Percentiles rank a stretch among this genome's conserved stretches.
These are phyloP conservation scores for Epichloe typhina DNA, from an alignment of 2,329 filamentous ascomycete genomes.

Conservation along the genomic window DNA sequence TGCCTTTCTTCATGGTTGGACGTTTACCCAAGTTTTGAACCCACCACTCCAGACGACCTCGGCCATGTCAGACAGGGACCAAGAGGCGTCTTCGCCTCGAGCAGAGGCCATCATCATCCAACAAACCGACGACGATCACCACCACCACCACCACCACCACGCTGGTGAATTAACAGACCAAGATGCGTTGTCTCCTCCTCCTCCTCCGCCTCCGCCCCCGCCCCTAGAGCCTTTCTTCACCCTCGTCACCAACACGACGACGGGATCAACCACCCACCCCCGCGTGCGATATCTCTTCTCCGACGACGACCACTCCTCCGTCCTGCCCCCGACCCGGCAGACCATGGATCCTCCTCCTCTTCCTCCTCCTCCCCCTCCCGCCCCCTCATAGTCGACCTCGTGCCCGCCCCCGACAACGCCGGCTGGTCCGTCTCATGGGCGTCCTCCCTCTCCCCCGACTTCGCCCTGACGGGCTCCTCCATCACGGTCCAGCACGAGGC, in stretches of 20 bases:
- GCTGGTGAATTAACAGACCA: neutral
- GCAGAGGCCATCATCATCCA: neutral
- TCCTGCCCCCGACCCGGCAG: constrained; percentile 47
- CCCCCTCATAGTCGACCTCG: constrained; percentile 43
- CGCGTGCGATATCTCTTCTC: constrained; percentile 84
- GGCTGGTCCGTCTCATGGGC: constrained; percentile 50
- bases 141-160: neutral
- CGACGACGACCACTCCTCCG: constrained; percentile 76
- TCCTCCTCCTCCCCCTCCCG: constrained; percentile 20
- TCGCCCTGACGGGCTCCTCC: constrained; percentile 43
- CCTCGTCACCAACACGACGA: constrained; percentile 63
- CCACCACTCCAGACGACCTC: no score
- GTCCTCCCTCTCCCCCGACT: constrained; percentile 60
- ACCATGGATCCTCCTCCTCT: constrained; percentile 1
- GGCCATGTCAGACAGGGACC: constrained; percentile 1
- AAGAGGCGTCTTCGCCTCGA: neutral
- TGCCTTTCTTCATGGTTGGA: no score
- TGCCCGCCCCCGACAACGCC: constrained; percentile 23
- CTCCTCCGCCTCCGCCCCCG: neutral
- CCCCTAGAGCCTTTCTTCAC: constrained; percentile 74
- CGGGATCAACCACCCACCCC: constrained; percentile 66
- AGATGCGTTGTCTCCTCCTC: neutral
- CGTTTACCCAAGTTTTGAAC: no score
- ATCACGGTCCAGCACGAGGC: constrained; percentile 28
- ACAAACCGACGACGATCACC: neutral